phyloP scores from a whole-genome alignment of 169 alveolate genomes.

The Prorocentrum cordatum region DNA sequence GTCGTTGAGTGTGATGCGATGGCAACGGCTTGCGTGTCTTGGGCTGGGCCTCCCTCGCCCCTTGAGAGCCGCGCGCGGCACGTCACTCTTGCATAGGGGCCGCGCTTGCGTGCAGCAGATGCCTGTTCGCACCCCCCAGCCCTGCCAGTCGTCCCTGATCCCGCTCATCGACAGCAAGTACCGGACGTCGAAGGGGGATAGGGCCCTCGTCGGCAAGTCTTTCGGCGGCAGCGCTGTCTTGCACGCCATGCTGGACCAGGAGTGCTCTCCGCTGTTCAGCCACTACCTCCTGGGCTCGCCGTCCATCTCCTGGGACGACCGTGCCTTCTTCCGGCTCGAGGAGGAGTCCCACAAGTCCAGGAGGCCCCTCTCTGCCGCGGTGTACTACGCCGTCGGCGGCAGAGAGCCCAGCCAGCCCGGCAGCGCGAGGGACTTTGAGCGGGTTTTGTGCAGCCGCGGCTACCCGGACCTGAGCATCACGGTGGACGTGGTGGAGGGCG shows the following conservation, averaged over 20 bases:
- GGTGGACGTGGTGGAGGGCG: constrained; percentile 13
- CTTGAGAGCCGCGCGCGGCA: no score
- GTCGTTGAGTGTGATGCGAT: no score
- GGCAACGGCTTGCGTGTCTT: no score
- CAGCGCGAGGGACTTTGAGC: not conserved
- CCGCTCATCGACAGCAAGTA: constrained; percentile 5
- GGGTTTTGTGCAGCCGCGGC: constrained; percentile 8
- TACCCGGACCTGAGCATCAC: constrained; percentile 1
- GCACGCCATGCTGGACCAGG: constrained; percentile 7
- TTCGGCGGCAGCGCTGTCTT: constrained; percentile 35
- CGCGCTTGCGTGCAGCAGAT: no score
- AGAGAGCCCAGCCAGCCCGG: not conserved
- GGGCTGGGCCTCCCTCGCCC: no score
- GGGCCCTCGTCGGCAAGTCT: constrained; percentile 17
- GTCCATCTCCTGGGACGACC: constrained; percentile 24
- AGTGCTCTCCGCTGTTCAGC: not conserved
- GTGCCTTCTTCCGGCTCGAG: constrained; percentile 35
- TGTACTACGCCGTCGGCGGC: constrained; percentile 10
- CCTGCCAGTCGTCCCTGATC: no score
- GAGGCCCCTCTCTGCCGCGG: not conserved
- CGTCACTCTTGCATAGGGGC: no score
- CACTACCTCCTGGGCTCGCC: constrained; percentile 41
- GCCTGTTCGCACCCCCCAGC: no score
- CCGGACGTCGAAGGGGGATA: constrained; percentile 7
- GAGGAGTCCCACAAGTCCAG: not conserved